Base-by-base conservation (phyloP, 2,329 filamentous ascomycete genomes). In the Neofusicoccum ribis region DNA sequence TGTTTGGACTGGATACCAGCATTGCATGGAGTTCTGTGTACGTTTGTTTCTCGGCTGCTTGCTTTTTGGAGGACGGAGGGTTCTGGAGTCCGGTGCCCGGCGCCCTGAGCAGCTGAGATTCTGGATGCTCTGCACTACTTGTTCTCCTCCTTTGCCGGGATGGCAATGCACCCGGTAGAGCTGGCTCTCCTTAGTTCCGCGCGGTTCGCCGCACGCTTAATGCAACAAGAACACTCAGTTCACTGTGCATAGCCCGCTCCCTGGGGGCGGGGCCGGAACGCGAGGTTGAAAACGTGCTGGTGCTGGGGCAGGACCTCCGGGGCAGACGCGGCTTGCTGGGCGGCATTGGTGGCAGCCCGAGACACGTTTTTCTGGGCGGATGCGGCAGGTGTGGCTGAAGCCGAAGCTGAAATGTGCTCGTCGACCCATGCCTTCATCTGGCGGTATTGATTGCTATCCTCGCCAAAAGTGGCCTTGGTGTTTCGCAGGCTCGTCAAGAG, bases 401-500 rank as follows among this genome's bases (percentile, higher is more conserved):
- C 37, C 34, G 72, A 68, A 34, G 72, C 72, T 41, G 70, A 63
- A 27, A 68, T 68, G 34, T 77, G 70, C 58, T 75, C 74, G 14
- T 76, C 73, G 3, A 75, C 68, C 66, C 76, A 71, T 46, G 68
- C 67, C 56, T 74, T 74, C 60, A 77, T 73, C 56, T 64, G 65
- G 46, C 59, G 66, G 63, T 76, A 77, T 44, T 77, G 75, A 11
- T 64, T 54, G 65, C 75, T 77, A 1, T 67, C 12, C 1, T 69
- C 63, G 5, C 76, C 75, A 63, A 77, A 76, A 1, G 76, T 76
- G 11, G 72, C 63, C 6, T 72, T 69, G 9, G 73, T 69, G 43
- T 77, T 77, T 65, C 74, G 76, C 23, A 77, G 70, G 6, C 74
- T 77, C 5, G 72, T 71, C 56, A 77, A 69, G 7, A 77, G 70